Base-by-base conservation (phyloP, 345 rosid species). In the Pistacia integerrima region DNA sequence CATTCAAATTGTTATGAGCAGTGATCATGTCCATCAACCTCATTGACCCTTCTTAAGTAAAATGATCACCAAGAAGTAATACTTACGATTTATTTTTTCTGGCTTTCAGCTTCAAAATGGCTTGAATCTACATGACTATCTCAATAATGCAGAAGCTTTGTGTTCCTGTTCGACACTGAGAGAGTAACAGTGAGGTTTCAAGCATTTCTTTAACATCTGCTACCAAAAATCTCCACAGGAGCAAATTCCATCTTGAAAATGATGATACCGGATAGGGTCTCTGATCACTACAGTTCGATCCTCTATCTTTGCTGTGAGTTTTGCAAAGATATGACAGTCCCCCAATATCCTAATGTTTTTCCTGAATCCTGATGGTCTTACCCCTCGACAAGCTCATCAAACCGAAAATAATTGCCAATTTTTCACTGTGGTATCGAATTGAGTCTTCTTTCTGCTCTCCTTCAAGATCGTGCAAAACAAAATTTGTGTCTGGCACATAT, bases 171-270 rank as follows among this genome's bases (percentile, higher is more conserved):
- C 11, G 30, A 17, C 28, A 44, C 20, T 62, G 48, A 61, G 44
- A 48, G 18, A 61, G 28, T 59, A 25, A 16, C 20, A 72, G 68
- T 28, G 17, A 17, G 10, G 11, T 44, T 65, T 65, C 59, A 30
- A 11, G n/a, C 18, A 10, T 33, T 17, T 46, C 69, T 35, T 57
- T 0, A 41, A 52, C 64, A 52, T 38, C 46, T 77, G 76, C 82
- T 76, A 89, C 93, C 93, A 89, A 25, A 87, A 92, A 80, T 90
- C 97, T 1, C 90, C 81, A 71, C 93, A 89, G 11, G 92, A 90
- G 85, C 92, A 92, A 64, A 67, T 64, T 62, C 95, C 92, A 77
- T 84, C 84, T 7, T 49, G 57, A 25, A 92, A 90, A 72, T 90
- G 92, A 85, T 92, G 92, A 76, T 90, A 87, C 30, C 93, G 84